phyloP scores from a whole-genome alignment of 2,329 filamentous ascomycete species.

The Pyrenophora teres region DNA sequence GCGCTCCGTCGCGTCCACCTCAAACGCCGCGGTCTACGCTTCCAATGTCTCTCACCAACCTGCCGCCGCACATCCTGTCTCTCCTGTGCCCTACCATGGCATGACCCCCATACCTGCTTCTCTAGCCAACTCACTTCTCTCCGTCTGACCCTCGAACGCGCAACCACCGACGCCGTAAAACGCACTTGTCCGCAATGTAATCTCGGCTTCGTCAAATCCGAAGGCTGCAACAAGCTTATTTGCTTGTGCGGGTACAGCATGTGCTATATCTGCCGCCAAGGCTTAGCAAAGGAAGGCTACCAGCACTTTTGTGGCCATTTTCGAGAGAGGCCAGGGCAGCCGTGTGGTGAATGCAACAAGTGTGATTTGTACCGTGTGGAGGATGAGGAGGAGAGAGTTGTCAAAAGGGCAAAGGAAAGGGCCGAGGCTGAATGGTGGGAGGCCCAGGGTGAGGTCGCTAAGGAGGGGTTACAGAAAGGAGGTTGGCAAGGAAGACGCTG shows the following conservation, averaged over 20 bases:
- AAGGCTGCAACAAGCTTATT: slow-evolving; percentile 95
- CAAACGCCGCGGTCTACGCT: slow-evolving; percentile 73
- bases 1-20: slow-evolving; percentile 71
- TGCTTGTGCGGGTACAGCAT: slow-evolving; percentile 96
- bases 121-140: slow-evolving; percentile 75
- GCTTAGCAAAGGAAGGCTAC: slow-evolving; percentile 73
- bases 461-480: slow-evolving; percentile 30
- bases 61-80: slow-evolving; percentile 79
- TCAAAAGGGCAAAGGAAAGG: slow-evolving; percentile 48
- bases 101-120: slow-evolving; percentile 87
- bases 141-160: slow-evolving; percentile 87
- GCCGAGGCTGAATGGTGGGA: slow-evolving; percentile 56
- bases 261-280: slow-evolving; percentile 88
- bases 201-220: slow-evolving; percentile 88
- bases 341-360: slow-evolving; percentile 75
- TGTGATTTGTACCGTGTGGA: slow-evolving; percentile 57
- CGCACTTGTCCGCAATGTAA: slow-evolving; percentile 91
- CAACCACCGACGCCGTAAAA: slow-evolving; percentile 92
- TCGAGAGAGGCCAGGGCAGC: slow-evolving; percentile 74
- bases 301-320: slow-evolving; percentile 97
- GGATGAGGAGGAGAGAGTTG: slow-evolving; percentile 53
- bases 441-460: slow-evolving; percentile 37
- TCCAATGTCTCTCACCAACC: slow-evolving; percentile 71
- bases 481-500: slow-evolving; percentile 19
- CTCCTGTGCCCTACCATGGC: slow-evolving; percentile 80